Evolutionary conservation across 495 filamentous ascomycete genomes (phyloP).

Genomic region (Penicillium pancosmium): DNA sequence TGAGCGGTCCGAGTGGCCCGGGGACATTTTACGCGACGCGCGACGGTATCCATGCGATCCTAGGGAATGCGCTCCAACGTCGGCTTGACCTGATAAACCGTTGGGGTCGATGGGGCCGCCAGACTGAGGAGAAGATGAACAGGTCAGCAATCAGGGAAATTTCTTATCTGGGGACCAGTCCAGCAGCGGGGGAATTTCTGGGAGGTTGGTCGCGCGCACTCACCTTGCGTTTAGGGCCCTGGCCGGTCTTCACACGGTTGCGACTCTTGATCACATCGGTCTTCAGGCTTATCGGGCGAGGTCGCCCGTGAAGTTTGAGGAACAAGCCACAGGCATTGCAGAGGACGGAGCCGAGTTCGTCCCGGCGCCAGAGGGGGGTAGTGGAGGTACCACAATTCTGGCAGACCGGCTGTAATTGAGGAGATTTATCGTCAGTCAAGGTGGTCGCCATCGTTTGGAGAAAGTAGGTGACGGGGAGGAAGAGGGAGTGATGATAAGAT

Average conservation of each 20-base stretch:
- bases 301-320: slow-evolving; percentile 90
- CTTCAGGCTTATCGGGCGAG: slow-evolving; percentile 94
- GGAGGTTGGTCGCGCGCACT: slow-evolving; percentile 20
- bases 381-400: slow-evolving; percentile 96
- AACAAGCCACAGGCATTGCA: slow-evolving; percentile 99
- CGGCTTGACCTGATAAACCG: slow-evolving; percentile 60
- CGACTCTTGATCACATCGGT: slow-evolving; percentile 99
- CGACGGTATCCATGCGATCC: slow-evolving; percentile 61
- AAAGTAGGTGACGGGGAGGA: slow-evolving; percentile 23
- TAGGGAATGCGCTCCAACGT: slow-evolving; percentile 56
- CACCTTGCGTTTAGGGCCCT: slow-evolving; percentile 89
- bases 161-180: slow-evolving; percentile 24
- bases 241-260: slow-evolving; percentile 93
- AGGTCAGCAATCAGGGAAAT: slow-evolving; percentile 32
- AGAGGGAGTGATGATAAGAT: slow-evolving; percentile 52
- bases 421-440: slow-evolving; percentile 57
- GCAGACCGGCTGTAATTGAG: slow-evolving; percentile 85
- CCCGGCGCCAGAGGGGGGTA: slow-evolving; percentile 94
- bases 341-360: slow-evolving; percentile 94
- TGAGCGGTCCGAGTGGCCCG: slow-evolving; percentile 75
- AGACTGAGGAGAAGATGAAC: slow-evolving; percentile 41
- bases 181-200: slow-evolving; percentile 31
- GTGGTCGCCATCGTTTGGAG: slow-evolving; percentile 56
- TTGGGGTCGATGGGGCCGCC: slow-evolving; percentile 54
- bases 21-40: slow-evolving; percentile 69